Evolutionary conservation across 1,284 basidiomycete genomes (phyloP), one percentile per base, ranked within the genome.

Genomic region (Pseudozyma sp.): DNA sequence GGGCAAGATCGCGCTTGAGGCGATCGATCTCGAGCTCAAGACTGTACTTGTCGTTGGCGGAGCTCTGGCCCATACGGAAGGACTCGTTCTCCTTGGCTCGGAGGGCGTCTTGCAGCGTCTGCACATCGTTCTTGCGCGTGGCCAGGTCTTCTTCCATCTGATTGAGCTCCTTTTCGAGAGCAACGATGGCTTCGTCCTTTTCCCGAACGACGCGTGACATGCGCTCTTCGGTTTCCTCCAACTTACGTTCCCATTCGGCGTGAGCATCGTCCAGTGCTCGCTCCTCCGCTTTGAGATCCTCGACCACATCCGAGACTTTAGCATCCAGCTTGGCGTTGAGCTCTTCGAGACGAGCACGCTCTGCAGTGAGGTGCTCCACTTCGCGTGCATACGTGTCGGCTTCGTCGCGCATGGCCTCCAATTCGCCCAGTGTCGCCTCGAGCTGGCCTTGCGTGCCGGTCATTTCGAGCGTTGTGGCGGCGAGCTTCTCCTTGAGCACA

Each of bases 11-110:
- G 36, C 95, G 89, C 83, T 92, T 92, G 52, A 96, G 87, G 1
- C 94, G 88, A 78, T 97, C 95, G 5, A 94, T 89, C 85, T 98
- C 95, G 31, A 97, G 89, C 85, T 97, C 93, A 43, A 98, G 87
- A 43, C 93, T 93, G 87, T 94, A 93, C 60, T 91, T 89, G 51
- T 94, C 92, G 11, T 91, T 92, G 1, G 92, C 92, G 78, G 92
- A 91, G 35, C 90, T 88, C 86, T 94, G 92, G 42, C 93, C 93
- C 6, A 91, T 87, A 67, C 91, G 89, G 86, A 90, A 90, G 6
- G 85, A 77, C 61, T 88, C 87, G 52, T 84, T 83, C 58, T 88
- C 87, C 34, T 88, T 81, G 59, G 90, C 90, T 70, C 90, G 89
- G 31, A 97, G 87, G 0, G 91, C 91, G 4, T 86, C 86, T 84